These are phyloP conservation scores for Candida neerlandica DNA, from an alignment of 1,139 yeast species.

Conservation along the genomic window DNA sequence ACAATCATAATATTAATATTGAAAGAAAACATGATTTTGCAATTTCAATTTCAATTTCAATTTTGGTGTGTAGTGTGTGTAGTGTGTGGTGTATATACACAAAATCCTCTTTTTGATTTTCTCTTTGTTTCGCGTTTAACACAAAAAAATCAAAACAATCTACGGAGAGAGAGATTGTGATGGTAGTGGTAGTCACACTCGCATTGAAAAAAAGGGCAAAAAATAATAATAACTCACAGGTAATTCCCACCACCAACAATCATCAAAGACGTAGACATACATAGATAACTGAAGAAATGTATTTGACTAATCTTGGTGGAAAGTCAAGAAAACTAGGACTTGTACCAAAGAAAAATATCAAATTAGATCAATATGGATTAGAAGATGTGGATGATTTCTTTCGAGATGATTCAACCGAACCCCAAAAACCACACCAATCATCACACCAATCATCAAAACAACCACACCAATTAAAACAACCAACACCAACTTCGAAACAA, in stretches of 20 bases:
- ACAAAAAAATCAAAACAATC: neutral
- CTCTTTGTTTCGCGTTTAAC: neutral
- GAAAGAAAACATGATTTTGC: neutral
- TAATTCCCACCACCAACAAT: neutral
- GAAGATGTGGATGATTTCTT: constrained; percentile 82
- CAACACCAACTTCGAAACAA: neutral
- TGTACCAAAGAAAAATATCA: constrained; percentile 50
- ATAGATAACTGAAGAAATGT: constrained; percentile 29
- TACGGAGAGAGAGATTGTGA: too few species aligned
- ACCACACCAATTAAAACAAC: neutral
- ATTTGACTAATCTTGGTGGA: constrained; percentile 55
- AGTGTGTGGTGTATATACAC: too few species aligned
- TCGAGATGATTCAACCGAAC: constrained; percentile 30
- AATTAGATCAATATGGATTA: constrained; percentile 70
- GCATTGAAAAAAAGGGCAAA: neutral
- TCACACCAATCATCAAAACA: neutral
- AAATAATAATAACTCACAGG: too few species aligned
- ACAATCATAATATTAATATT: neutral
- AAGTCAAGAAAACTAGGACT: constrained; percentile 65
- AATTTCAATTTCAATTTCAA: too few species aligned
- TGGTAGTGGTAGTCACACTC: neutral
- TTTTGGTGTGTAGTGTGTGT: too few species aligned
- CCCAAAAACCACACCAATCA: neutral
- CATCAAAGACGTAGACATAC: too few species aligned
- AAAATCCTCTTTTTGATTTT: too few species aligned